Evolutionary conservation across 345 rosid genomes (phyloP), one percentile per base, ranked within the genome.

Genomic region (Salix udensis): DNA sequence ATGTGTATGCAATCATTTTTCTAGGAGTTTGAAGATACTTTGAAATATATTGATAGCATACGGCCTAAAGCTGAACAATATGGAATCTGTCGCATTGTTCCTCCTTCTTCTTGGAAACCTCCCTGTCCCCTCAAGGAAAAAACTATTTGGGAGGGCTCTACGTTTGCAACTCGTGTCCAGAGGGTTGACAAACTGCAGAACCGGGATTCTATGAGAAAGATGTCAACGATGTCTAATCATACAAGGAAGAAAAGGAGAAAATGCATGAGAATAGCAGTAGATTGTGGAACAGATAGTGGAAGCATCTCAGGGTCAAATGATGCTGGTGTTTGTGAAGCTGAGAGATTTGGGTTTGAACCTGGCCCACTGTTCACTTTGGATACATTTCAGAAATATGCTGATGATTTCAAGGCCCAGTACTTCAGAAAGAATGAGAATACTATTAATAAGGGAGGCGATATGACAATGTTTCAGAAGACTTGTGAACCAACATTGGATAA

Each of bases 11-110:
- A 50, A 71, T 40, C 30, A 62, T 79, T 76, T 42, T 77, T 80
- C 53, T 84, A 96, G 99, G 99, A 96, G 85, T 96, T 96, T 88
- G 94, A 88, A 86, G 97, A 96, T 88, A 86, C 99, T 58, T 80
- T 94, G 80, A 92, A 61, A 78, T 96, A 94, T 72, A 94, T 96
- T 76, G 89, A 94, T 79, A 88, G 89, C 74, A 94, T 94, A 78
- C 89, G 97, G 75, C 89, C 86, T 5, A 76, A 79, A 85, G 99
- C 99, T 64, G 99, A 96, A 86, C 88, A 83, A 64, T 92, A 88
- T 88, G 99, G 99, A 79, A 91, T 96, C 72, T 94, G 99, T 81
- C 98, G 98, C 74, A 92, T 96, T 78, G 97, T 96, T 80, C 99
- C 99, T 79, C 98, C 99, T 71, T 72, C 90, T 70, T 90, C 97